Conservation (phyloP, 805 yeast species). For the Yarrowia porcina region DNA sequence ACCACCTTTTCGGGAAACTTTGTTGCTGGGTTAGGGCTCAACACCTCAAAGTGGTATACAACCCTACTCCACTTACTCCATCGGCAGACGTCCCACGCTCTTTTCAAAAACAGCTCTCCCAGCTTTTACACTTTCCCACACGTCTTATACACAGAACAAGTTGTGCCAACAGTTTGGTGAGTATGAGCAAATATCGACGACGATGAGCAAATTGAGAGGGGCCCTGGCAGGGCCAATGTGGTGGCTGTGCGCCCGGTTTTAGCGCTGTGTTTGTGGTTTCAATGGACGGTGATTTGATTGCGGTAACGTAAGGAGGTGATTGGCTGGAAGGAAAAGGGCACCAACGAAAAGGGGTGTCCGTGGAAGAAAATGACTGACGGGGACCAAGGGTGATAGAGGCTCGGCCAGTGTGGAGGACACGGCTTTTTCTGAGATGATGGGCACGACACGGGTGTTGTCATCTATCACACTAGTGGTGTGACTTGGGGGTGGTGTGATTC, state of each 20-base stretch:
- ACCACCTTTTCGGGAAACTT: constrained; percentile 14
- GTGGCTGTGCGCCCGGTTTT: neutral
- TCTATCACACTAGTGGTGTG: no score
- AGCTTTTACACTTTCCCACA: constrained; percentile 26
- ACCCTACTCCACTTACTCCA: neutral
- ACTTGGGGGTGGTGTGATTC: no score
- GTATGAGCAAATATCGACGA: constrained; percentile 19
- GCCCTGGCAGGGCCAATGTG: neutral
- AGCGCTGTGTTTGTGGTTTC: neutral
- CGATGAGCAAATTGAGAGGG: constrained; percentile 9
- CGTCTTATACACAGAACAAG: constrained; percentile 24
- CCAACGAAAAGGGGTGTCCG: neutral
- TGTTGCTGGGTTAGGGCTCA: neutral
- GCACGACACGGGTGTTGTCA: no score
- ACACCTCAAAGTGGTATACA: neutral
- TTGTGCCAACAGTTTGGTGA: constrained; percentile 24
- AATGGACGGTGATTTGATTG: neutral
- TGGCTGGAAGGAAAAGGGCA: neutral
- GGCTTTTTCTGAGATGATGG: no score
- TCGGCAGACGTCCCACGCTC: constrained; percentile 1
- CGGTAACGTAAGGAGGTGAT: neutral
- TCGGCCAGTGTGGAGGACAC: neutral
- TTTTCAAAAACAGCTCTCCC: constrained; percentile 23
- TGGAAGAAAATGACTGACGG: no score
- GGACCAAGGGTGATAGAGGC: no score